These are phyloP conservation scores for Elaeis oleifera DNA, from an alignment of 202 grass and related monocot genomes.

Conservation along the genomic window DNA sequence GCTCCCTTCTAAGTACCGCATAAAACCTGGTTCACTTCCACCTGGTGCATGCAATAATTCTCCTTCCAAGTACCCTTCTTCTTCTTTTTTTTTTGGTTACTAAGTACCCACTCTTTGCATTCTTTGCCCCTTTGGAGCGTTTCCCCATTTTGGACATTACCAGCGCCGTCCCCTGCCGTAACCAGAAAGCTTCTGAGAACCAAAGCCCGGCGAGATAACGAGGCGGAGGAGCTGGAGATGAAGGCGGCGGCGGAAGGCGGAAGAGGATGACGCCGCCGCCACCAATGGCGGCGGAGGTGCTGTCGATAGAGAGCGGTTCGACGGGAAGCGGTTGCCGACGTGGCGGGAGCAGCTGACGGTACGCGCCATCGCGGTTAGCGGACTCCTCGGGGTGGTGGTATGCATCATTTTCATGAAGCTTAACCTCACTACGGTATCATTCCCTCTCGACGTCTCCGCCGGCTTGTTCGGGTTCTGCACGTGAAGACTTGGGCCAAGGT, in stretches of 20 bases:
- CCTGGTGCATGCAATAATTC: no score
- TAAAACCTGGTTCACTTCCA: no score
- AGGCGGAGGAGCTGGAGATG: neutral
- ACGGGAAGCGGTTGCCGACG: conserved; percentile 26
- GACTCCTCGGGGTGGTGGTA: conserved; percentile 30
- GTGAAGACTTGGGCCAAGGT: no score
- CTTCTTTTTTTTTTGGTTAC: no score
- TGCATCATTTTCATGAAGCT: conserved; percentile 28
- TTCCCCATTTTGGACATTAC: no score
- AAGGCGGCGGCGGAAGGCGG: neutral
- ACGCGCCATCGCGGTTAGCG: conserved; percentile 27
- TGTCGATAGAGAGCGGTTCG: conserved; percentile 37
- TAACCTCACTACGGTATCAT: conserved; percentile 37
- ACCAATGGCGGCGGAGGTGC: neutral
- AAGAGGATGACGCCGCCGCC: neutral
- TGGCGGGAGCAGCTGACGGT: conserved; percentile 40
- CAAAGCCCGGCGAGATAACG: neutral
- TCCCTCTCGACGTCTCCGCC: conserved; percentile 35
- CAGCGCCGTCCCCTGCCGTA: no score
- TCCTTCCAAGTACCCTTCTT: no score
- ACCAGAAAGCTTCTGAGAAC: no score
- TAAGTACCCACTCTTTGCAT: no score
- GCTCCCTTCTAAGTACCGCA: no score
- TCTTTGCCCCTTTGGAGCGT: no score
- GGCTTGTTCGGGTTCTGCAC: no score